phyloP scores from a whole-genome alignment of 2,329 filamentous ascomycete species.

The Talaromyces verruculosus region DNA sequence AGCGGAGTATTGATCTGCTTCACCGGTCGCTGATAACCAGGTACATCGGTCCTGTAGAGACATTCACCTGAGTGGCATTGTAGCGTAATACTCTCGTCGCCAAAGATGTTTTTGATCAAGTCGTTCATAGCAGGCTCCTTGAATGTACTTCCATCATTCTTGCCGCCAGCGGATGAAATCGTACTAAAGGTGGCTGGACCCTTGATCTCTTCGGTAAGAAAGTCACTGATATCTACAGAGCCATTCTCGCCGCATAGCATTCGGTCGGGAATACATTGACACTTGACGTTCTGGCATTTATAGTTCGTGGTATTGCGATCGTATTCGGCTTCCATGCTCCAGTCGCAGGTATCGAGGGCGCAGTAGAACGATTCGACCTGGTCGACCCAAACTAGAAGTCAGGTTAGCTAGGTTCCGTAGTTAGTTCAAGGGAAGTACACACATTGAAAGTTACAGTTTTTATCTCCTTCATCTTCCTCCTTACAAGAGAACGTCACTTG shows the following conservation, averaged over 20 bases:
- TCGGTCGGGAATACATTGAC: constrained; percentile 82
- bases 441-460: constrained; percentile 94
- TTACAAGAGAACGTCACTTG: constrained; percentile 95
- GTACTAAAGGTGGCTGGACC: constrained; percentile 86
- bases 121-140: constrained; percentile 90
- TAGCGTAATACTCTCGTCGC: constrained; percentile 83
- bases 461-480: constrained; percentile 50
- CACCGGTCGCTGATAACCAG: constrained; percentile 82
- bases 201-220: constrained; percentile 76
- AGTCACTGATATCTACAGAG: constrained; percentile 89
- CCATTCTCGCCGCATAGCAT: constrained; percentile 93
- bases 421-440: too few relatives aligned
- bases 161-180: constrained; percentile 55
- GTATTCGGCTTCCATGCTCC: constrained; percentile 66
- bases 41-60: constrained; percentile 86
- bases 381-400: constrained; percentile 82
- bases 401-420: too few relatives aligned
- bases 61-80: constrained; percentile 86
- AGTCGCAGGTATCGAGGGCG: constrained; percentile 76
- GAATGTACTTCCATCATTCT: constrained; percentile 75
- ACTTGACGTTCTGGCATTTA: constrained; percentile 78
- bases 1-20: constrained; percentile 96
- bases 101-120: constrained; percentile 83
- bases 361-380: constrained; percentile 95
- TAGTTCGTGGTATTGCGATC: constrained; percentile 80